Percentiles rank a stretch among this genome's conserved stretches.
Evolutionary conservation across 208 protist genomes (phyloP).

Genomic region (Acanthamoeba triangularis): DNA sequence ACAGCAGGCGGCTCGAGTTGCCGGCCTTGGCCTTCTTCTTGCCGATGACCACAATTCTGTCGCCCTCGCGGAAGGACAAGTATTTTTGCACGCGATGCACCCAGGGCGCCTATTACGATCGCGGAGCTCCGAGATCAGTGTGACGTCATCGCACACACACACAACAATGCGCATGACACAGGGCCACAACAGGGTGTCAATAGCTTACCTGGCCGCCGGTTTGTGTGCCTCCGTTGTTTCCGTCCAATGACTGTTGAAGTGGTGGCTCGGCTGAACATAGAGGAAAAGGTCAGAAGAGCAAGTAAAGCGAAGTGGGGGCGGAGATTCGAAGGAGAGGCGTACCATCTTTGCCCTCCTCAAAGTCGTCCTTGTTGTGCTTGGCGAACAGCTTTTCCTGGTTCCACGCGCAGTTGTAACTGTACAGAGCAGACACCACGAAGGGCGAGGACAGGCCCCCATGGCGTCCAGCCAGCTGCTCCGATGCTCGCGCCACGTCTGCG

Average conservation of each 20-base stretch:
- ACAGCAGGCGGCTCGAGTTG: neutral
- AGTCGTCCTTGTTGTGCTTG: neutral
- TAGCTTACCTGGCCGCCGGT: too few species aligned
- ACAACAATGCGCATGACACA: too few species aligned
- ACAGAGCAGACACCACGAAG: conserved; percentile 5
- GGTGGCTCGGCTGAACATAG: neutral
- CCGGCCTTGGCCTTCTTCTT: neutral
- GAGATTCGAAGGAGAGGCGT: neutral
- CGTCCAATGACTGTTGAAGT: too few species aligned
- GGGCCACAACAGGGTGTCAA: too few species aligned
- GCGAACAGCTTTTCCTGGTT: conserved; percentile 10
- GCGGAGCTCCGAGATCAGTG: too few species aligned
- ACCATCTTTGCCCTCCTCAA: neutral
- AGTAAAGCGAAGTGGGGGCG: too few species aligned
- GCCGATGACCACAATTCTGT: neutral
- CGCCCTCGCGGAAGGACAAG: conserved; percentile 17
- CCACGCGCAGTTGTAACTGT: conserved; percentile 36
- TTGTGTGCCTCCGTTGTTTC: too few species aligned
- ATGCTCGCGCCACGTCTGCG: neutral
- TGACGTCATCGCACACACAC: too few species aligned
- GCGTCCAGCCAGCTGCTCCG: neutral
- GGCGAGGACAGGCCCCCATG: neutral
- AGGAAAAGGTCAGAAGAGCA: neutral
- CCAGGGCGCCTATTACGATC: neutral
- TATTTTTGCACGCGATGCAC: conserved; percentile 9